Percentiles rank a stretch among this genome's conserved stretches.
phyloP scores from a whole-genome alignment of 2,329 filamentous ascomycete genomes.

The Fusarium acutatum region DNA sequence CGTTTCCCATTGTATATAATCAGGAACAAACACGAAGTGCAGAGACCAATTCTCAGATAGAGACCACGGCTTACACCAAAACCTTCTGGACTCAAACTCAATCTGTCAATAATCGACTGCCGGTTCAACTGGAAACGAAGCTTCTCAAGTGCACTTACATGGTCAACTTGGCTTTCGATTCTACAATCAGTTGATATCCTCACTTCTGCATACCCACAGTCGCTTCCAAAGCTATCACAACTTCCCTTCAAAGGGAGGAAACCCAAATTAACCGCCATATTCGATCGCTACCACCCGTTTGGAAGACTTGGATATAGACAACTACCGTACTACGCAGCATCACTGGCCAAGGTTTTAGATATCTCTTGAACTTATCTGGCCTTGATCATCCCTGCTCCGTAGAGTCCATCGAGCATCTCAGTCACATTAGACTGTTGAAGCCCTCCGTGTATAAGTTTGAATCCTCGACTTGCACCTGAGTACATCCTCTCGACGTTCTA shows the following conservation, averaged over 20 bases:
- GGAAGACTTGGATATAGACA: slow-evolving; percentile 23
- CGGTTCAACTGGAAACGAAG: slow-evolving; percentile 22
- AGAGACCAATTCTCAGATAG: slow-evolving; percentile 26
- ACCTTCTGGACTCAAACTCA: slow-evolving; percentile 3
- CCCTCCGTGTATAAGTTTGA: slow-evolving; percentile 25
- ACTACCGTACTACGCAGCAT: slow-evolving; percentile 2
- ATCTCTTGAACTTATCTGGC: slow-evolving; percentile 9
- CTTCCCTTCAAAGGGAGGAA: slow-evolving; percentile 28
- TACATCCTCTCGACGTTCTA: slow-evolving; percentile 9
- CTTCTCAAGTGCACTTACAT: slow-evolving; percentile 18
- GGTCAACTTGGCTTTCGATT: slow-evolving; percentile 22
- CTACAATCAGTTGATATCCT: slow-evolving; percentile 33
- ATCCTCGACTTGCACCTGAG: slow-evolving; percentile 19
- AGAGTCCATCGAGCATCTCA: slow-evolving; percentile 33
- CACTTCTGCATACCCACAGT: slow-evolving; percentile 43
- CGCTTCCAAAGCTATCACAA: slow-evolving; percentile 41
- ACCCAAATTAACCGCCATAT: slow-evolving; percentile 39
- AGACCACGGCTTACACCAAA: slow-evolving; percentile 27
- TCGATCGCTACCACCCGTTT: slow-evolving; percentile 48
- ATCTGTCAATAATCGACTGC: slow-evolving; percentile 16
- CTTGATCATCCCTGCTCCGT: slow-evolving; percentile 26
- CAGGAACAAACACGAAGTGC: slow-evolving; percentile 30
- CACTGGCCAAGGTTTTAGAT: slow-evolving; percentile 20
- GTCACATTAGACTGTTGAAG: slow-evolving; percentile 25
- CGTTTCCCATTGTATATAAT: slow-evolving; percentile 27